phyloP scores from a whole-genome alignment of 768 basidiomycete genomes.

The Pulveroboletus sp. region DNA sequence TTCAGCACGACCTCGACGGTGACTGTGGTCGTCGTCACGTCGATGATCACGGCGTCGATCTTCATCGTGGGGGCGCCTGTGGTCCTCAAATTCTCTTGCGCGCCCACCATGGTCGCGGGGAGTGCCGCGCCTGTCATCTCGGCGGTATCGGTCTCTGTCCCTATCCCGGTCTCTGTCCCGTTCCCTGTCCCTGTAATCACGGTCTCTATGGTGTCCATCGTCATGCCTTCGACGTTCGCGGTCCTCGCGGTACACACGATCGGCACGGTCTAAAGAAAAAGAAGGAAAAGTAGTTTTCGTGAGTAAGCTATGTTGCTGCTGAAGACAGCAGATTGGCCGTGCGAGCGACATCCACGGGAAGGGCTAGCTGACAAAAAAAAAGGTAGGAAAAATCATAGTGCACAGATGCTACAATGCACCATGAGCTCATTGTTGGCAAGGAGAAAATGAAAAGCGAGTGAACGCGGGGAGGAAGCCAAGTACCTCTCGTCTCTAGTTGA shows the following conservation, averaged over 20 bases:
- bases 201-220: conserved; percentile 49
- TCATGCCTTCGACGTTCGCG: conserved; percentile 67
- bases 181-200: conserved; percentile 48
- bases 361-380: conserved; percentile 57
- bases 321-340: conserved; percentile 40
- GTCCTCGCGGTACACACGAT: conserved; percentile 62
- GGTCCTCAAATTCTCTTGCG: conserved; percentile 46
- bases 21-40: conserved; percentile 40
- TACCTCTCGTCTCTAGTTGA: conserved; percentile 33
- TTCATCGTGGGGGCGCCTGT: conserved; percentile 44
- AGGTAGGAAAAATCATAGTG: conserved; percentile 41
- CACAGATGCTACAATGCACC: conserved; percentile 47
- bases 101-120: conserved; percentile 46
- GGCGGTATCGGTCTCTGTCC: conserved; percentile 38
- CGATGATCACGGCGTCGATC: conserved; percentile 49
- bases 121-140: conserved; percentile 52
- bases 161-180: conserved; percentile 31
- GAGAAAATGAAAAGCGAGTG: conserved; percentile 33
- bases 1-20: conserved; percentile 34
- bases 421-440: conserved; percentile 56
- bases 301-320: conserved; percentile 48
- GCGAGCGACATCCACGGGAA: conserved; percentile 40
- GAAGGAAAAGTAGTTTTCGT: conserved; percentile 45
- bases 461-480: conserved; percentile 35
- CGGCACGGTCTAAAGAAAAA: conserved; percentile 44